phyloP scores from a whole-genome alignment of 345 rosid genomes.

The Heritiera fomes region DNA sequence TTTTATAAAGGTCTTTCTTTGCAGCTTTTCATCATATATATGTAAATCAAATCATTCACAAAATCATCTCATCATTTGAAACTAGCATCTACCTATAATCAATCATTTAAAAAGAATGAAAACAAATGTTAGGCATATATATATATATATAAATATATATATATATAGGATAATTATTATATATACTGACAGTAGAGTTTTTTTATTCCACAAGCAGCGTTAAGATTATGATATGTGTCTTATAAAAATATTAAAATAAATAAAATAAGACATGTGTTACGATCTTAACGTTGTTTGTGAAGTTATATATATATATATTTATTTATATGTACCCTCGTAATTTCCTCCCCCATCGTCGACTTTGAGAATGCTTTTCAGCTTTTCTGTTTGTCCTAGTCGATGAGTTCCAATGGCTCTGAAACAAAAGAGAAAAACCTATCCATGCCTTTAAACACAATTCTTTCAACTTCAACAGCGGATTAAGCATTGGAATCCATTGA shows the following conservation, averaged over 20 bases:
- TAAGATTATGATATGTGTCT: no score
- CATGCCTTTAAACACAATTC: not conserved
- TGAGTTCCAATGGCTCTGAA: constrained; percentile 5
- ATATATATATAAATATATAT: no score
- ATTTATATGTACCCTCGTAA: not conserved
- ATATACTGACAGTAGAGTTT: no score
- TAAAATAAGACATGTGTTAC: no score
- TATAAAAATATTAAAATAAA: no score
- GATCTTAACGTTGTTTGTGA: no score
- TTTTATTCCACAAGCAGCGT: no score
- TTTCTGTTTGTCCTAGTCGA: not conserved
- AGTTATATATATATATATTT: no score
- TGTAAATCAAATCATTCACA: not conserved
- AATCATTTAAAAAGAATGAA: not conserved
- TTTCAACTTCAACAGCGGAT: not conserved
- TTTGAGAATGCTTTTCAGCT: not conserved
- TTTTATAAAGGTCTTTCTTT: not conserved
- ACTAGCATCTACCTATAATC: not conserved
- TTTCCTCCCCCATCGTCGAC: not conserved
- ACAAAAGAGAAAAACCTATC: not conserved
- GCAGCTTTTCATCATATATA: not conserved
- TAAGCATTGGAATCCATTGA: not conserved
- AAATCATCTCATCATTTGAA: not conserved
- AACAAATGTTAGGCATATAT: not conserved
- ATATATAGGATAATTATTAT: no score